Conservation (phyloP, 495 filamentous ascomycete species). For the Penicillium samsonianum region DNA sequence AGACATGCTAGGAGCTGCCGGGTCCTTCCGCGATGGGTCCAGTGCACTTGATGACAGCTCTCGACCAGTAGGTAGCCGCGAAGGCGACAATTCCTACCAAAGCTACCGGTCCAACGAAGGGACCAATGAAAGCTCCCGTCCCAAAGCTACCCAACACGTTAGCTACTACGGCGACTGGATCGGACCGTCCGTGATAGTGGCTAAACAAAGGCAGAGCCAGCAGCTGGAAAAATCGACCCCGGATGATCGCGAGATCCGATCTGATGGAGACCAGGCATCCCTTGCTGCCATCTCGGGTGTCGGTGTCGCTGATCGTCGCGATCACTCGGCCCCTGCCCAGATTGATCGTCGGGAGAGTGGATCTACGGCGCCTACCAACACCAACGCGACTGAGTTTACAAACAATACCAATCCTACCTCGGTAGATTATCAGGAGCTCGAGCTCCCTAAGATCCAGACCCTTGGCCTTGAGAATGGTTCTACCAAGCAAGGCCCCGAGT, state of each 20-base stretch:
- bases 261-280: conserved; percentile 26
- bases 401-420: conserved; percentile 43
- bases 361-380: conserved; percentile 42
- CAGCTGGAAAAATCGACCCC: conserved; percentile 11
- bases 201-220: conserved; percentile 28
- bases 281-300: conserved; percentile 27
- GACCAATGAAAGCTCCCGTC: conserved; percentile 13
- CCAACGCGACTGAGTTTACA: conserved; percentile 40
- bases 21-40: conserved; percentile 52
- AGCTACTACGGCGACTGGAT: conserved; percentile 50
- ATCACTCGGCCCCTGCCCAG: conserved; percentile 29
- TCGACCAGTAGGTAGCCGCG: conserved; percentile 19
- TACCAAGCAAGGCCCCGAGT: not conserved
- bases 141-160: conserved; percentile 34
- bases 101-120: conserved; percentile 11
- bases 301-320: conserved; percentile 28
- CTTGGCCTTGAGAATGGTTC: not conserved
- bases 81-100: conserved; percentile 18
- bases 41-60: conserved; percentile 26
- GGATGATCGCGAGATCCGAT: conserved; percentile 28
- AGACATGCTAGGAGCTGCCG: conserved; percentile 61
- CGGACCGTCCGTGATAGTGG: conserved; percentile 30
- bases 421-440: conserved; percentile 29
- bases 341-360: conserved; percentile 39
- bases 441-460: conserved; percentile 2